Evolutionary conservation across 2,329 filamentous ascomycete species (phyloP).

Genomic region (Aureobasidium leucospermi): DNA sequence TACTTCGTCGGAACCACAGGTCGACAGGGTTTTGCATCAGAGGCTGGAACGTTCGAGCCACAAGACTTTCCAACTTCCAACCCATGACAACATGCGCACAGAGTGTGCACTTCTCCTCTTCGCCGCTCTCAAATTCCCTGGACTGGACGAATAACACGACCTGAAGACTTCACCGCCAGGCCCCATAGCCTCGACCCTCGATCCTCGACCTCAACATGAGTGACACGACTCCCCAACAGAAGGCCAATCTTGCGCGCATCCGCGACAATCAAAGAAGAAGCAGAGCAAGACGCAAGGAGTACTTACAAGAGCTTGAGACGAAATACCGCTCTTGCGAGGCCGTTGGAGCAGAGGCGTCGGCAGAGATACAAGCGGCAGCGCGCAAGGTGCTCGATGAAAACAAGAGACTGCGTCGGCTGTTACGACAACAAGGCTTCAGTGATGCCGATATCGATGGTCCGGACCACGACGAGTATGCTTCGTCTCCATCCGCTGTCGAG

Average conservation of each 20-base stretch:
- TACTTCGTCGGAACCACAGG: no score
- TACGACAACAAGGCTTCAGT: slow-evolving; percentile 50
- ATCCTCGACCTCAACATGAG: neutral
- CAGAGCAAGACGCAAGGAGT: slow-evolving; percentile 66
- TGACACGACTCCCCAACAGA: slow-evolving; percentile 18
- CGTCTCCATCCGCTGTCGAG: slow-evolving; percentile 1
- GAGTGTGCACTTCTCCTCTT: neutral
- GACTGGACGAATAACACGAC: neutral
- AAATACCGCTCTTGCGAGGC: slow-evolving; percentile 57
- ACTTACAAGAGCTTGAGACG: slow-evolving; percentile 61
- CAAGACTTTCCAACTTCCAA: no score
- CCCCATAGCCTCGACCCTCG: no score
- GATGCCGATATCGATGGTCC: slow-evolving; percentile 46
- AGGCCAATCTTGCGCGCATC: slow-evolving; percentile 50
- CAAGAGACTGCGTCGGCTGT: slow-evolving; percentile 51
- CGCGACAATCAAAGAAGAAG: slow-evolving; percentile 71
- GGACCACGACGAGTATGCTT: slow-evolving; percentile 9
- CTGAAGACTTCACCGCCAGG: neutral
- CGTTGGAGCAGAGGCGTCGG: slow-evolving; percentile 58
- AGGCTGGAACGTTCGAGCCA: no score
- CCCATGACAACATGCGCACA: neutral
- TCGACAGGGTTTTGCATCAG: no score
- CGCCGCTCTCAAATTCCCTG: no score
- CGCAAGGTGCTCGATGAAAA: slow-evolving; percentile 65
- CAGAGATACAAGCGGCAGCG: slow-evolving; percentile 66